A percentile compares a stretch with the other conserved stretches of the same genome.
Evolutionary conservation across 1,284 basidiomycete species (phyloP).

Genomic region (Sphaerobolus stellatus): DNA sequence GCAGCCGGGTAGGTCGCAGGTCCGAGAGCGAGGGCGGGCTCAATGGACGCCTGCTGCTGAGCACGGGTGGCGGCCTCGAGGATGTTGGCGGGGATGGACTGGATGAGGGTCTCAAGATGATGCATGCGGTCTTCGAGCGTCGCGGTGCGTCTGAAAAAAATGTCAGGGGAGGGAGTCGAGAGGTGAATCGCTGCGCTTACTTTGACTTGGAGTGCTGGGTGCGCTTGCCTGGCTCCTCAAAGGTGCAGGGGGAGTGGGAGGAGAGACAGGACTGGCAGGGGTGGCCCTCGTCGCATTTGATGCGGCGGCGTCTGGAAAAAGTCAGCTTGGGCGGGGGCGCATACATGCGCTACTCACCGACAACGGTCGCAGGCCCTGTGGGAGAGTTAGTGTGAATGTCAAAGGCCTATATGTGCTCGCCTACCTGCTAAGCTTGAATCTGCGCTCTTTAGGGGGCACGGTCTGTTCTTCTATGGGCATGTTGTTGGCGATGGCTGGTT

Average conservation of each 20-base stretch:
- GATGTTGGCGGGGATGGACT: constrained; percentile 75
- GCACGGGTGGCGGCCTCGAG: constrained; percentile 52
- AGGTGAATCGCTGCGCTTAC: constrained; percentile 39
- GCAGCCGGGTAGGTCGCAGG: constrained; percentile 57
- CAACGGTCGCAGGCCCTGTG: constrained; percentile 80
- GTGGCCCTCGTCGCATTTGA: constrained; percentile 82
- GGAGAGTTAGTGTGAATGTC: constrained; percentile 13
- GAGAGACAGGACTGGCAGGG: constrained; percentile 80
- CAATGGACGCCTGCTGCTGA: neutral
- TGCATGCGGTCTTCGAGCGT: constrained; percentile 84
- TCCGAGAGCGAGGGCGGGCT: constrained; percentile 50
- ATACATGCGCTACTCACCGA: constrained; percentile 52
- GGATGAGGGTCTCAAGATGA: constrained; percentile 76
- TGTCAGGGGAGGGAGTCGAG: neutral
- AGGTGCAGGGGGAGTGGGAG: constrained; percentile 75
- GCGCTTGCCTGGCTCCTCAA: constrained; percentile 80
- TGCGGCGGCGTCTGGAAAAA: constrained; percentile 60
- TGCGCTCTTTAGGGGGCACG: constrained; percentile 55
- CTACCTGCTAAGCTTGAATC: constrained; percentile 81
- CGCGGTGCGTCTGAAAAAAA: constrained; percentile 57
- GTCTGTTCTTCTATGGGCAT: constrained; percentile 1
- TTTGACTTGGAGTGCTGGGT: constrained; percentile 83
- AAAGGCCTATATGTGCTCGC: constrained; percentile 22
- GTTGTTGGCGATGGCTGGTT: constrained; percentile 4
- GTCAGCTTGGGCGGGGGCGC: no score